Evolutionary conservation across 257 asterid genomes (phyloP).

Genomic region (Gentiana macrophylla): DNA sequence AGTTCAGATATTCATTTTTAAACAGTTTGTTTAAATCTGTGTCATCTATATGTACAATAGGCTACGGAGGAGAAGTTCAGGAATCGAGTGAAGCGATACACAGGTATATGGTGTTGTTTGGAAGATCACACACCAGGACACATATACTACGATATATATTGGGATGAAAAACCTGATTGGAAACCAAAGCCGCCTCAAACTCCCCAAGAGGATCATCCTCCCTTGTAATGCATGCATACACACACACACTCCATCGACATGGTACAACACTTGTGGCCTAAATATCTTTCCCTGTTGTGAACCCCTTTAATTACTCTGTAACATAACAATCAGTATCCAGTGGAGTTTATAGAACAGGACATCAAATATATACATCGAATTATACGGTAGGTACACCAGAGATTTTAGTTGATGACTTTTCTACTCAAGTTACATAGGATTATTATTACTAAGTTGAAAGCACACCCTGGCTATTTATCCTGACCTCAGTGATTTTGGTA

Average conservation of each 20-base stretch:
- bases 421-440: too few species aligned
- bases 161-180: conserved; percentile 97
- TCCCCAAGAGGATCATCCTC: conserved; percentile 82
- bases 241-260: too few species aligned
- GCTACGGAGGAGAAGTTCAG: conserved; percentile 66
- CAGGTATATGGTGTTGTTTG: conserved; percentile 95
- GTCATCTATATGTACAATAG: conserved; percentile 24
- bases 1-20: not conserved
- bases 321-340: not conserved
- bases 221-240: too few species aligned
- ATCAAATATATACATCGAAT: too few species aligned
- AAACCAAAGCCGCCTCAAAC: conserved; percentile 78
- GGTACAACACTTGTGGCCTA: too few species aligned
- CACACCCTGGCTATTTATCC: too few species aligned
- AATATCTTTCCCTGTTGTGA: too few species aligned
- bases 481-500: too few species aligned
- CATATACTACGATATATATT: conserved; percentile 79
- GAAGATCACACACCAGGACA: conserved; percentile 65
- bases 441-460: too few species aligned
- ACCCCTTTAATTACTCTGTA: conserved; percentile 1
- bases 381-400: too few species aligned
- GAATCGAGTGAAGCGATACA: conserved; percentile 66
- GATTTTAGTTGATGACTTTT: too few species aligned
- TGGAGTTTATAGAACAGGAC: too few species aligned
- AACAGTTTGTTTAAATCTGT: not conserved